These are phyloP conservation scores for Russula sp. DNA, from an alignment of 768 basidiomycete genomes.

Conservation along the genomic window DNA sequence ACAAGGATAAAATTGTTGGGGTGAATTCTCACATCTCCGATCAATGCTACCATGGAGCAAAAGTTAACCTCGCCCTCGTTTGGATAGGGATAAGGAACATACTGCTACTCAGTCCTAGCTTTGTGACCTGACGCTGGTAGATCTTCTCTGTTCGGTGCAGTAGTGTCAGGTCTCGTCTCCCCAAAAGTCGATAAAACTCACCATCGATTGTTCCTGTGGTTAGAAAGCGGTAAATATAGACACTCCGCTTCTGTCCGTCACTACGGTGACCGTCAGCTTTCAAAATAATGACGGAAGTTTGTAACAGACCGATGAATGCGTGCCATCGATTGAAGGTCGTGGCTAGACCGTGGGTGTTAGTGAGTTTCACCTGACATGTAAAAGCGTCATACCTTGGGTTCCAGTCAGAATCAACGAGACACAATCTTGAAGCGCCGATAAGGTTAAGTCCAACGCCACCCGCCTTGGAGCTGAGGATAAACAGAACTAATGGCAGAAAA, in stretches of 20 bases:
- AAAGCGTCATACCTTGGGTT: conserved; percentile 65
- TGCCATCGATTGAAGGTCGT: conserved; percentile 96
- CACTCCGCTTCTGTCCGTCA: conserved; percentile 89
- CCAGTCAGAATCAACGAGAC: conserved; percentile 89
- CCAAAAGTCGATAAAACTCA: conserved; percentile 21
- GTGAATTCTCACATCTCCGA: conserved; percentile 51
- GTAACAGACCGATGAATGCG: conserved; percentile 75
- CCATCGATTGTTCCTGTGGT: conserved; percentile 91
- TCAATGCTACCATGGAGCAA: conserved; percentile 45
- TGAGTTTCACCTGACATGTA: too few species aligned
- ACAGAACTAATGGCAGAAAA: conserved; percentile 55
- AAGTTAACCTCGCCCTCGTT: conserved; percentile 7
- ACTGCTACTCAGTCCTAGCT: conserved; percentile 87
- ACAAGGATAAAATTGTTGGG: conserved; percentile 20
- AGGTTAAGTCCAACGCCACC: conserved; percentile 94
- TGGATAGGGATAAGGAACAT: conserved; percentile 33
- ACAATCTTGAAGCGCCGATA: conserved; percentile 83
- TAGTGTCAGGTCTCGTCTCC: background rate
- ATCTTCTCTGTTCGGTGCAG: conserved; percentile 61
- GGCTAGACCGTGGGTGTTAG: conserved; percentile 39
- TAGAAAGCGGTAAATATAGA: conserved; percentile 83
- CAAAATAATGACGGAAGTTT: conserved; percentile 1
- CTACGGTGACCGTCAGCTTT: conserved; percentile 36
- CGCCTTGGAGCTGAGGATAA: conserved; percentile 90
- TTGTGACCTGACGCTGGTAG: conserved; percentile 90